Base-by-base conservation (phyloP, 768 basidiomycete species). In the Rhodotorula diobovata region DNA sequence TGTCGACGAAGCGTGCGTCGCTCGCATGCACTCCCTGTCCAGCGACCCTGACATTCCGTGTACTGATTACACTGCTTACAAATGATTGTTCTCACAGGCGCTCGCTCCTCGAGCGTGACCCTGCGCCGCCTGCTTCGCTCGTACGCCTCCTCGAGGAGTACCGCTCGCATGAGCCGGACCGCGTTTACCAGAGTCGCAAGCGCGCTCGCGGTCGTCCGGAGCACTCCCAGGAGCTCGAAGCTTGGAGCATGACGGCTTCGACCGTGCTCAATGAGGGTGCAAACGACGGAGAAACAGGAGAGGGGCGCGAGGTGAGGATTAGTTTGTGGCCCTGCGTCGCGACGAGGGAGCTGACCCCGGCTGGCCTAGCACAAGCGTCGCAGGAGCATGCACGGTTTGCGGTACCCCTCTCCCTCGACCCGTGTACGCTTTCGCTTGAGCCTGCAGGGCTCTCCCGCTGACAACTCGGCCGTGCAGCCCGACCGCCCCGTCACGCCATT, bases 141-240 rank as follows among this genome's bases (percentile, higher is more conserved):
- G 21, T 30, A n/a, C 63, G 63, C 28, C 53, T 70, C 0, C 63
- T 46, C 18, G 68, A 51, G 18, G 28, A 37, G 18, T 70, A 60
- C 63, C 41, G 45, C 34, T 65, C 63, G 30, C 61, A 34, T 30
- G 34, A 54, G 37, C 63, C 63, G 6, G 63, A 65, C 30, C 53
- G 28, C 15, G 68, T 70, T 6, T 61, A 50, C 7, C 20, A 41
- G 4, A 32, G 21, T 2, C 41, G 32, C 32, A 34, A 23, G 28
- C 34, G 39, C 34, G 32, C 3, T 12, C 28, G 11, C 23, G 25
- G 10, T 28, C 32, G 10, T 8, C 10, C 9, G 12, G 56, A 18
- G 10, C 48, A 28, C 1, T 7, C 30, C 3, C 50, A 32, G 21
- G 39, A 25, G 18, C 10, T 53, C 30, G 61, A 57, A 12, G 68